Evolutionary conservation across 139 green algal species (phyloP).

Genomic region (Closterium sp.): DNA sequence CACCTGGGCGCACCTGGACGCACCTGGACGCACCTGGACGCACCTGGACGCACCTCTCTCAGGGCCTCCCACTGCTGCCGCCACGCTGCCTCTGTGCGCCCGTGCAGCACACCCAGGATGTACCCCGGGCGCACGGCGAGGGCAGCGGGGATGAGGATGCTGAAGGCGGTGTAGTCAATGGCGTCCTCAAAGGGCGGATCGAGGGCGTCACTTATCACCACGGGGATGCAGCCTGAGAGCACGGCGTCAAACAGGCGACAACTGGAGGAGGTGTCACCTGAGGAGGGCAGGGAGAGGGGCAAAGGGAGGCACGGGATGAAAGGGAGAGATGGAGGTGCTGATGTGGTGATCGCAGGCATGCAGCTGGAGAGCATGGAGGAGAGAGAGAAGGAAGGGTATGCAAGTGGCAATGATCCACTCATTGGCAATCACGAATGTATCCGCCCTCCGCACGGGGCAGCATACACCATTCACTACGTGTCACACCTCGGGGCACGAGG

Average conservation of each 20-base stretch:
- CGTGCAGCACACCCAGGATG: conserved; percentile 16
- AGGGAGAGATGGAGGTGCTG: not conserved
- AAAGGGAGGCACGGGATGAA: not conserved
- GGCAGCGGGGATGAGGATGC: conserved; percentile 26
- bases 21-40: too few species aligned
- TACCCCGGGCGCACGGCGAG: conserved; percentile 26
- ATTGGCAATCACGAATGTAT: too few species aligned
- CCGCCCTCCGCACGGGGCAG: too few species aligned
- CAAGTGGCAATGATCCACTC: not conserved
- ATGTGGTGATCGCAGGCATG: not conserved
- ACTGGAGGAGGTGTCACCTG: conserved; percentile 37
- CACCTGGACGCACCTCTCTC: not conserved
- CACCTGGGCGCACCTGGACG: too few species aligned
- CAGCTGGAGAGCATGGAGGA: too few species aligned
- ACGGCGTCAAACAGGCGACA: conserved; percentile 40
- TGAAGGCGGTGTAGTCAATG: conserved; percentile 36
- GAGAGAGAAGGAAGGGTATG: too few species aligned
- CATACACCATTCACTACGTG: too few species aligned
- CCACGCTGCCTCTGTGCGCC: not conserved
- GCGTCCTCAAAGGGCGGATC: conserved; percentile 47
- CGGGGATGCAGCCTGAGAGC: conserved; percentile 26
- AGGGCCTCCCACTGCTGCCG: conserved; percentile 2
- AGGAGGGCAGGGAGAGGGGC: not conserved
- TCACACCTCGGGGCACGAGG: conserved; percentile 6
- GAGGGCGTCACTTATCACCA: conserved; percentile 27